These are phyloP conservation scores for Aristolochia contorta DNA, from an alignment of 164 flowering plant genomes.

Conservation along the genomic window DNA sequence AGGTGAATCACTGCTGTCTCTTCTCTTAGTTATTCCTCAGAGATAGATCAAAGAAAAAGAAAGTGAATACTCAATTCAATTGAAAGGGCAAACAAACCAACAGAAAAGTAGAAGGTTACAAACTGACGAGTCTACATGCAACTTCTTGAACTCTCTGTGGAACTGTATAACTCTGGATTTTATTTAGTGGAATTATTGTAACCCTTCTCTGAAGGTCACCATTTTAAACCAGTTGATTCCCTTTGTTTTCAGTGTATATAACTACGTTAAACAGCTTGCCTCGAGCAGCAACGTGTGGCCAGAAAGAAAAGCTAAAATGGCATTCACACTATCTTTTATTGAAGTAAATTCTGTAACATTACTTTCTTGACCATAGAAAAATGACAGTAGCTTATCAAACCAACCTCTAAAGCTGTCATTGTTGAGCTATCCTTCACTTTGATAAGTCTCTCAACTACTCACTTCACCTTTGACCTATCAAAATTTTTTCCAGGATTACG, in stretches of 20 bases:
- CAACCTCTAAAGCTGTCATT: constrained; percentile 87
- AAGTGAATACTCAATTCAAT: too few relatives aligned
- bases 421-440: constrained; percentile 81
- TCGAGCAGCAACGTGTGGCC: constrained; percentile 82
- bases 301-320: not conserved
- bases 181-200: constrained; percentile 87
- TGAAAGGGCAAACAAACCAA: not conserved
- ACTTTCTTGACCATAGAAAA: not conserved
- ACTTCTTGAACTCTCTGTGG: constrained; percentile 51
- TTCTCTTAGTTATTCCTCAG: not conserved
- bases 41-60: too few relatives aligned
- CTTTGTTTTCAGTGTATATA: constrained; percentile 88
- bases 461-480: constrained; percentile 90
- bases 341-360: not conserved
- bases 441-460: constrained; percentile 89
- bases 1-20: not conserved
- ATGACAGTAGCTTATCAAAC: not conserved
- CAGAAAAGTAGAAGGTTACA: not conserved
- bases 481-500: constrained; percentile 70
- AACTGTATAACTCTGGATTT: constrained; percentile 57
- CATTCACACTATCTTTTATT: not conserved
- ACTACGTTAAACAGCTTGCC: constrained; percentile 90
- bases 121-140: constrained; percentile 66
- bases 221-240: constrained; percentile 75
- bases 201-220: constrained; percentile 85